phyloP scores from a whole-genome alignment of 352 stramenopile genomes.

The Pythium rishiriense region DNA sequence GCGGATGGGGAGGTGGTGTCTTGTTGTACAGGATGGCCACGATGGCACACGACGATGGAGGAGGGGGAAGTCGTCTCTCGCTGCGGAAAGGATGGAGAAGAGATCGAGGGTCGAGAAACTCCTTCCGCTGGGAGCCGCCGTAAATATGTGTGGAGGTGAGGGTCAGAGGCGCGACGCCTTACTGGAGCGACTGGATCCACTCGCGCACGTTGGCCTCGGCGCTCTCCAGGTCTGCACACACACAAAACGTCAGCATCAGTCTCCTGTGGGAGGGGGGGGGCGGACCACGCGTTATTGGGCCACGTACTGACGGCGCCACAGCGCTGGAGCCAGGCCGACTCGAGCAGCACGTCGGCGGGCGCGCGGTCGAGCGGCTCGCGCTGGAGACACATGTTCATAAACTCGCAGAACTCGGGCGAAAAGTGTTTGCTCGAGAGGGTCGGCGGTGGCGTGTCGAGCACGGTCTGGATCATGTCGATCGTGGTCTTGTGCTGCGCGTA shows the following conservation, averaged over 20 bases:
- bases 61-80: neutral
- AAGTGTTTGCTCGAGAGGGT: conserved; percentile 69
- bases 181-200: conserved; percentile 77
- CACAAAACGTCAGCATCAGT: neutral
- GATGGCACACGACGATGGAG: too few relatives aligned
- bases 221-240: conserved; percentile 28
- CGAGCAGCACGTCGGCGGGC: conserved; percentile 57
- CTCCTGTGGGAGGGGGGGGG: neutral
- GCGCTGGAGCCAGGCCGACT: conserved; percentile 73
- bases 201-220: conserved; percentile 55
- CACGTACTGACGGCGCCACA: conserved; percentile 71
- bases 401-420: conserved; percentile 72
- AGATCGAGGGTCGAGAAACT: neutral
- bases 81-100: neutral
- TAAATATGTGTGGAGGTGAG: conserved; percentile 15
- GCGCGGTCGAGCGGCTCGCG: conserved; percentile 67
- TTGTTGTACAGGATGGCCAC: neutral
- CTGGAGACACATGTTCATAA: conserved; percentile 64
- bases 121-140: conserved; percentile 24
- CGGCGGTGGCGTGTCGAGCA: conserved; percentile 69
- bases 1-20: neutral
- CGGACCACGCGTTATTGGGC: too few relatives aligned
- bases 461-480: conserved; percentile 86
- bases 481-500: conserved; percentile 82
- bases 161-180: conserved; percentile 10